These are phyloP conservation scores for Suaeda aralocaspica DNA, from an alignment of 148 eudicot genomes.

Conservation along the genomic window DNA sequence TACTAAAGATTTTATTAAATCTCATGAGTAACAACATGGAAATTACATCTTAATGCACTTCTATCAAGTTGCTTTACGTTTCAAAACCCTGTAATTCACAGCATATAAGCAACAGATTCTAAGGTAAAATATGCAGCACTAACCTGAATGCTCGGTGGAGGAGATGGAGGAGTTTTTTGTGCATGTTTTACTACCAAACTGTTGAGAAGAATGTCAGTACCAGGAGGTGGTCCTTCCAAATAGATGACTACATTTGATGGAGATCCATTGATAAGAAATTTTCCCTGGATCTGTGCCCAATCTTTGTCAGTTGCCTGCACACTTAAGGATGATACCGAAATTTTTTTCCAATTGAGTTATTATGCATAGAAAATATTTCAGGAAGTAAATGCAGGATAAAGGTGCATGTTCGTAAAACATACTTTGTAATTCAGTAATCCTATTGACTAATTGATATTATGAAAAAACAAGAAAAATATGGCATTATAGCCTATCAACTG, in stretches of 20 bases:
- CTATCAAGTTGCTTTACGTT: neutral
- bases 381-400: too few species aligned
- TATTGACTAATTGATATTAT: too few species aligned
- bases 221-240: conserved; percentile 91
- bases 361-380: too few species aligned
- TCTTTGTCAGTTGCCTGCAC: conserved; percentile 83
- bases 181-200: conserved; percentile 74
- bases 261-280: conserved; percentile 68
- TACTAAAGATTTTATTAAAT: too few species aligned
- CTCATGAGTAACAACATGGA: neutral
- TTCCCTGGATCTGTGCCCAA: conserved; percentile 78
- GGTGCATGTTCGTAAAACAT: too few species aligned
- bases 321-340: conserved; percentile 31
- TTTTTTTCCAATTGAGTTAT: neutral
- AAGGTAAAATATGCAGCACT: conserved; percentile 13
- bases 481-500: neutral
- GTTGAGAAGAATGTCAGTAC: conserved; percentile 84
- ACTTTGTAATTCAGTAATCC: too few species aligned
- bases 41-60: neutral
- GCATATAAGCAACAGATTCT: neutral
- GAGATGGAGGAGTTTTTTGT: conserved; percentile 71
- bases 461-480: neutral
- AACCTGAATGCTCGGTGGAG: conserved; percentile 78
- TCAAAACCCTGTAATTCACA: neutral
- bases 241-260: conserved; percentile 65